Percentiles rank a stretch among this genome's conserved stretches.
These are phyloP conservation scores for Colletotrichum plurivorum DNA, from an alignment of 2,329 filamentous ascomycete genomes.

Conservation along the genomic window DNA sequence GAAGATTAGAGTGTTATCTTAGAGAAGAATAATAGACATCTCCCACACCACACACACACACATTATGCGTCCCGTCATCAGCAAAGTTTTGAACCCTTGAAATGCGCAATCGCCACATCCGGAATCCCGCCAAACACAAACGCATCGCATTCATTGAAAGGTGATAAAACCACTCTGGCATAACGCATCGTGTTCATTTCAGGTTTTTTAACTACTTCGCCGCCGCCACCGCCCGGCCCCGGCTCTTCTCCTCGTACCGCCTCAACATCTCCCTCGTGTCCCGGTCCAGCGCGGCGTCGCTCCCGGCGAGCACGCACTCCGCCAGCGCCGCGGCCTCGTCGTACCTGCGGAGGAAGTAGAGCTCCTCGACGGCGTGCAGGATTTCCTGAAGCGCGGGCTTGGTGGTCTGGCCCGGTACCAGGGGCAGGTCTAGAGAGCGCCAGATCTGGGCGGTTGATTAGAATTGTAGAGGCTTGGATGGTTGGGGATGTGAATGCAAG, in stretches of 20 bases:
- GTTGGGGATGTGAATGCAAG: too few relatives aligned
- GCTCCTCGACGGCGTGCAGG: conserved; percentile 69
- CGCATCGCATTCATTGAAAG: not conserved
- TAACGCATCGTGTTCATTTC: not conserved
- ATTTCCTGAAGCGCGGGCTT: conserved; percentile 66
- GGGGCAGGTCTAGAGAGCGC: conserved; percentile 58
- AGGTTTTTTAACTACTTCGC: not conserved
- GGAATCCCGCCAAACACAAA: not conserved
- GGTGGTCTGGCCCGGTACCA: conserved; percentile 49
- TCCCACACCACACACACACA: not conserved
- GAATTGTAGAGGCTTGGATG: too few relatives aligned
- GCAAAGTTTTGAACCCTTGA: conserved; percentile 12
- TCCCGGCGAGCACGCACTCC: conserved; percentile 50
- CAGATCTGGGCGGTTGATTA: conserved; percentile 54
- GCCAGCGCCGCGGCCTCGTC: conserved; percentile 61
- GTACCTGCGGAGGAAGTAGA: conserved; percentile 68
- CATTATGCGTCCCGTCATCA: not conserved
- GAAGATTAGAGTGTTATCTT: conserved; percentile 21
- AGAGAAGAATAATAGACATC: conserved; percentile 23
- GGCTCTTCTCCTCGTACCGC: conserved; percentile 60
- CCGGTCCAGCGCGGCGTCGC: conserved; percentile 54
- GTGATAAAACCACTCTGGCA: too few relatives aligned
- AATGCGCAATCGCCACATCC: not conserved
- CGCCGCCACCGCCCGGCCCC: conserved; percentile 43
- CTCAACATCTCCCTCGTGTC: conserved; percentile 58